phyloP scores from a whole-genome alignment of 108 stramenopile species.

The Schizochytrium sp. region DNA sequence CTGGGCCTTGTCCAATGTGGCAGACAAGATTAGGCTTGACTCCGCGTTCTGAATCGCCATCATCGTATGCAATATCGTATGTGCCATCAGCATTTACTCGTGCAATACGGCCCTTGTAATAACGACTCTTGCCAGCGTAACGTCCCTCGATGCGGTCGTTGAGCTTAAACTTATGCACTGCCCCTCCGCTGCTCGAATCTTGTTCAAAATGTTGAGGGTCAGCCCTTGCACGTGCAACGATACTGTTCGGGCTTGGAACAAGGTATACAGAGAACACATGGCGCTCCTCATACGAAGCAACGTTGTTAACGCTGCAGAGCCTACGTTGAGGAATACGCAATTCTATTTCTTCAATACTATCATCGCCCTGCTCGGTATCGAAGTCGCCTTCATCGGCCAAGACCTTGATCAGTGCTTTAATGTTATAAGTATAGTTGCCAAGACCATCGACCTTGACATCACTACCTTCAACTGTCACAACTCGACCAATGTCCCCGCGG shows the following conservation, averaged over 20 bases:
- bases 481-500: not conserved
- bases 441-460: slow-evolving; percentile 40
- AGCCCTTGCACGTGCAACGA: not conserved
- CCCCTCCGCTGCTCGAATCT: too few relatives aligned
- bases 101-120: slow-evolving; percentile 41
- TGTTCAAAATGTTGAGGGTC: too few relatives aligned
- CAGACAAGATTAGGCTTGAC: slow-evolving; percentile 59
- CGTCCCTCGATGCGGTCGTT: slow-evolving; percentile 46
- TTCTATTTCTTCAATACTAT: not conserved
- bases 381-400: not conserved
- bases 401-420: not conserved
- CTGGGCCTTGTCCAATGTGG: slow-evolving; percentile 56
- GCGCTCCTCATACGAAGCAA: not conserved
- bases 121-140: slow-evolving; percentile 52
- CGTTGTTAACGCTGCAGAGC: not conserved
- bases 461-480: not conserved
- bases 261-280: slow-evolving; percentile 57
- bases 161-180: not conserved
- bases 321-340: slow-evolving; percentile 3
- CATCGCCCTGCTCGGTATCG: not conserved
- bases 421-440: slow-evolving; percentile 37
- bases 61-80: slow-evolving; percentile 71
- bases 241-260: slow-evolving; percentile 7
- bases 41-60: slow-evolving; percentile 68
- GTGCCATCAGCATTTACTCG: slow-evolving; percentile 70